Evolutionary conservation across 768 basidiomycete genomes (phyloP).

Genomic region (Rickenella mellea): DNA sequence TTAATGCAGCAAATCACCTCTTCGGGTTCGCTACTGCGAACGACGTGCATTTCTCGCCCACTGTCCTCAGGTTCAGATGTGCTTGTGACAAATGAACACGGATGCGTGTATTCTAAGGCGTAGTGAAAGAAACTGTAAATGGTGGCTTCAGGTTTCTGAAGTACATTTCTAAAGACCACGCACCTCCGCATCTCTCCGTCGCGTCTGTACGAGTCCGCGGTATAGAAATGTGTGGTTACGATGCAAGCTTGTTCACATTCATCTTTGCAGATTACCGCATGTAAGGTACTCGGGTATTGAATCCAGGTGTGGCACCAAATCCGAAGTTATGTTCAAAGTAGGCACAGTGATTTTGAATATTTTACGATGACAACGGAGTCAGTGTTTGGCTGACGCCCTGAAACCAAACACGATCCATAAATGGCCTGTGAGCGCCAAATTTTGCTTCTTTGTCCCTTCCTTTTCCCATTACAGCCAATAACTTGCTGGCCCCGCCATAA

Average conservation of each 20-base stretch:
- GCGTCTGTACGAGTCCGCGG: background rate
- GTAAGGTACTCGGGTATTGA: no score
- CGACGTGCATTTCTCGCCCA: conserved; percentile 37
- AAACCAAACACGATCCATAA: no score
- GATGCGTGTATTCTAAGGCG: conserved; percentile 46
- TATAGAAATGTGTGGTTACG: background rate
- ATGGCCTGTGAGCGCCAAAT: no score
- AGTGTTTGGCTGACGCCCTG: no score
- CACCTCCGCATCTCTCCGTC: background rate
- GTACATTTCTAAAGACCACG: background rate
- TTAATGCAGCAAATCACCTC: conserved; percentile 66
- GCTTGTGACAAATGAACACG: conserved; percentile 54
- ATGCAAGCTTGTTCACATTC: background rate
- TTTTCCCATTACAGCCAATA: no score
- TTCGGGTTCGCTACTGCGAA: conserved; percentile 51
- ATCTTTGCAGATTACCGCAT: no score
- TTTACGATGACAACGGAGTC: no score
- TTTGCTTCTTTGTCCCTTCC: no score
- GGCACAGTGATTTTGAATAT: no score
- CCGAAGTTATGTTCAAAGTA: no score
- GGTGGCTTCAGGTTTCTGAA: background rate
- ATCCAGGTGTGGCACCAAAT: no score
- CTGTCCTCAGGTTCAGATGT: conserved; percentile 30
- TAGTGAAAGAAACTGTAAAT: conserved; percentile 26
- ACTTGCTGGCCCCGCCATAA: no score